Conservation (phyloP, 2,329 filamentous ascomycete species). For the Neurospora sp. region DNA sequence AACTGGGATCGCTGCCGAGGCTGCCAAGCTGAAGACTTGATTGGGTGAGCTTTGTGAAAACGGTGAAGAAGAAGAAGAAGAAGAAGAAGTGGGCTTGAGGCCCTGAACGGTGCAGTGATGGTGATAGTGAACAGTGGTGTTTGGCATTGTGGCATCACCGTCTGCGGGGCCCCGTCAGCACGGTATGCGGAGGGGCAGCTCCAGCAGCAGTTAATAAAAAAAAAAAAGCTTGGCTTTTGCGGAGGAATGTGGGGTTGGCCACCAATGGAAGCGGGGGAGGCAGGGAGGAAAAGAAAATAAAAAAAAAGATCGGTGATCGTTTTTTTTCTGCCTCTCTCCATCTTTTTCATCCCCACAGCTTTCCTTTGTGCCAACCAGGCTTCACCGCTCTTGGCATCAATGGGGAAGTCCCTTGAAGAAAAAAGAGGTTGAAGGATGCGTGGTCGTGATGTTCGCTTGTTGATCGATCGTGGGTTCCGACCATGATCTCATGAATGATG, state of each 20-base stretch:
- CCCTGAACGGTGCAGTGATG: not conserved
- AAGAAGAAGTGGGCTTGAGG: not conserved
- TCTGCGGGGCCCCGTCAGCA: not conserved
- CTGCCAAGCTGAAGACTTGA: not conserved
- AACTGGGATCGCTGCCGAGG: not conserved
- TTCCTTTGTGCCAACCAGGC: not conserved
- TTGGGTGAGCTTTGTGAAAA: not conserved
- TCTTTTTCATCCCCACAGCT: not conserved
- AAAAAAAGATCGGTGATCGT: not conserved
- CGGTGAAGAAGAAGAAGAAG: not conserved
- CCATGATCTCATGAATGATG: not conserved
- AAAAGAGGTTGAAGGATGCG: not conserved
- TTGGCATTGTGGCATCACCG: not conserved
- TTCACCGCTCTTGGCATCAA: not conserved
- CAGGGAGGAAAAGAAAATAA: not conserved
- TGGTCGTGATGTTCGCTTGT: not conserved
- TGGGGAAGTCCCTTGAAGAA: not conserved
- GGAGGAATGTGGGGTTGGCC: not conserved
- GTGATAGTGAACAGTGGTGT: not conserved
- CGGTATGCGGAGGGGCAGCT: not conserved
- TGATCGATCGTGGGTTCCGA: not conserved
- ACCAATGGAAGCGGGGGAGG: not conserved
- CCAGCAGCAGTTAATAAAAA: not conserved
- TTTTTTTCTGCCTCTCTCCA: not conserved
- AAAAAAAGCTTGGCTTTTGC: not conserved